Evolutionary conservation across 2,329 filamentous ascomycete genomes (phyloP).

Genomic region (Aureobasidium sp.): DNA sequence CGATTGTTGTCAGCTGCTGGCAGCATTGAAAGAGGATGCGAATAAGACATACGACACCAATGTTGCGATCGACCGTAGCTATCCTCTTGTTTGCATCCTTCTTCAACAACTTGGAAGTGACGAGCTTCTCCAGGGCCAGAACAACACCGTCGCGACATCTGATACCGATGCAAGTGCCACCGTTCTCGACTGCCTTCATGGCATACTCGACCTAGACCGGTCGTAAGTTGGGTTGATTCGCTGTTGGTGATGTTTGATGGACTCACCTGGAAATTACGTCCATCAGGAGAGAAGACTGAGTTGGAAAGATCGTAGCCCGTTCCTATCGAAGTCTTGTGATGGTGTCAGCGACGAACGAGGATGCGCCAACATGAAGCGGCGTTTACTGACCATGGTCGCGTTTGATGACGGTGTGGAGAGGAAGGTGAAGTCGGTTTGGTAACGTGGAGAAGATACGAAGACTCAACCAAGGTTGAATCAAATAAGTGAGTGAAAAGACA

Average conservation of each 20-base stretch:
- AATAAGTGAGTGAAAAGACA: background rate
- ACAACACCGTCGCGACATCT: slow-evolving; percentile 96
- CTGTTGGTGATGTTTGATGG: background rate
- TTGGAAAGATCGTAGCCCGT: slow-evolving; percentile 99
- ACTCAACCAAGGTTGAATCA: background rate
- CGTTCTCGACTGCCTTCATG: slow-evolving; percentile 96
- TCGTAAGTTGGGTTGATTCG: background rate
- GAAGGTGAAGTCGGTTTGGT: slow-evolving; percentile 74
- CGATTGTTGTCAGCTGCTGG: background rate
- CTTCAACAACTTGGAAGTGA: slow-evolving; percentile 92
- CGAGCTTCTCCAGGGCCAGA: slow-evolving; percentile 91
- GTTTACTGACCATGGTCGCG: slow-evolving; percentile 16
- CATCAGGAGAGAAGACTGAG: slow-evolving; percentile 98
- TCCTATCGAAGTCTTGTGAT: slow-evolving; percentile 86
- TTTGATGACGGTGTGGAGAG: slow-evolving; percentile 35
- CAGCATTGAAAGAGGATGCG: background rate
- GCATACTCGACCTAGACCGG: slow-evolving; percentile 72
- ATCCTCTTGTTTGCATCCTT: slow-evolving; percentile 95
- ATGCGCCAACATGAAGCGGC: background rate
- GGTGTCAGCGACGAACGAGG: background rate
- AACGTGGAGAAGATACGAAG: slow-evolving; percentile 25
- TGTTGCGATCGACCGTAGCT: slow-evolving; percentile 84
- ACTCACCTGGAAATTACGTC: slow-evolving; percentile 89
- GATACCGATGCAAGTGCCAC: slow-evolving; percentile 92
- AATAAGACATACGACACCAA: slow-evolving; percentile 71